These are phyloP conservation scores for Cutaneotrichosporon mucoides DNA, from an alignment of 1,284 basidiomycete genomes.

Conservation along the genomic window DNA sequence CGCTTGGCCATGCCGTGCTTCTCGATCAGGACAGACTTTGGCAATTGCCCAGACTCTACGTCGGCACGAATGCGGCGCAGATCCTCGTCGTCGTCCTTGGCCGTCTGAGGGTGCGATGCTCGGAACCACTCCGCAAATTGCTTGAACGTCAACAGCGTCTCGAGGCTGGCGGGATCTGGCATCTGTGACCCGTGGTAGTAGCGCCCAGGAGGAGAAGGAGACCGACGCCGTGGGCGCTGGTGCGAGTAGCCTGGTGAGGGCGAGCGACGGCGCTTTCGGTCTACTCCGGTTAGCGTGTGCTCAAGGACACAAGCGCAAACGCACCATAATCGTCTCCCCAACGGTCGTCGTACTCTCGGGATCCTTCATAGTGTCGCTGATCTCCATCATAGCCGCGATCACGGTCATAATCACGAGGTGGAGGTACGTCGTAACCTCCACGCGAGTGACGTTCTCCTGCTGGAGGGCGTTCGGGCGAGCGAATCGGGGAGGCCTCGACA, in stretches of 20 bases:
- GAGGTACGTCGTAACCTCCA: conserved; percentile 2
- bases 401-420: not conserved
- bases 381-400: conserved; percentile 1
- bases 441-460: not conserved
- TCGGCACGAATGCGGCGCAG: conserved; percentile 27
- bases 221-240: conserved; percentile 30
- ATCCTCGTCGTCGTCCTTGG: conserved; percentile 48
- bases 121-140: conserved; percentile 90
- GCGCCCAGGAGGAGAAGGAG: conserved; percentile 27
- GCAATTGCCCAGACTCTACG: conserved; percentile 21
- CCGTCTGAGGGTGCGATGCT: conserved; percentile 68
- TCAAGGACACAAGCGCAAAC: not conserved
- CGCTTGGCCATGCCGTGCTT: conserved; percentile 57
- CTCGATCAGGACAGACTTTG: conserved; percentile 57
- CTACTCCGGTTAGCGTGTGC: conserved; percentile 11
- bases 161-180: conserved; percentile 71
- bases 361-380: not conserved
- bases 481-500: not conserved
- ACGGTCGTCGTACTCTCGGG: conserved; percentile 18
- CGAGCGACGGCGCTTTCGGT: conserved; percentile 75
- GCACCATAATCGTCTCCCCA: conserved; percentile 41
- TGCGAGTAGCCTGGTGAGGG: conserved; percentile 68
- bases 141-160: conserved; percentile 73
- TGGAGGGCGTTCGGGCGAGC: not conserved
- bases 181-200: conserved; percentile 12